Evolutionary conservation across 306 rosid species (phyloP).

Genomic region (Quillaja saponaria): DNA sequence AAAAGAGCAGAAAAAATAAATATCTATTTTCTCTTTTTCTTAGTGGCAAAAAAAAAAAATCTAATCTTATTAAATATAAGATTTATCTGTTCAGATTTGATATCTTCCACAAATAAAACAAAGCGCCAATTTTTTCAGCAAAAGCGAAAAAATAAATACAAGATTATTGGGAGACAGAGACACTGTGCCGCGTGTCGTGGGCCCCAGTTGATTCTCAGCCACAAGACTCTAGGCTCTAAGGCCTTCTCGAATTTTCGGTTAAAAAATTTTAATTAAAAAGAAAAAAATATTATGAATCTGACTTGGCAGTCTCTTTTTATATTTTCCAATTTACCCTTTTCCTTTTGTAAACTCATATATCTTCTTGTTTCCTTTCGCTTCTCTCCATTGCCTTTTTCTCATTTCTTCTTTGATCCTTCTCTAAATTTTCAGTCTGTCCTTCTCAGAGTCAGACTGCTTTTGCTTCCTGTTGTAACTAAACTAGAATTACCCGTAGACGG

Average conservation of each 20-base stretch:
- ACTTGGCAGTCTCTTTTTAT: conserved; percentile 52
- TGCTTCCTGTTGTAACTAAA: conserved; percentile 30
- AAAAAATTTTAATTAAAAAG: background rate
- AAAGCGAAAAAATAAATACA: background rate
- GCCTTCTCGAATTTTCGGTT: conserved; percentile 56
- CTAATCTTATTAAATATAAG: conserved; percentile 24
- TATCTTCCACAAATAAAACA: conserved; percentile 42
- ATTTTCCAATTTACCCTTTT: background rate
- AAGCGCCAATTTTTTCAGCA: too few relatives aligned
- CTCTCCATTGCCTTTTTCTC: background rate
- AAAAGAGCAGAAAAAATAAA: conserved; percentile 35
- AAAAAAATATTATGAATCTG: conserved; percentile 23
- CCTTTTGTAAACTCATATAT: background rate
- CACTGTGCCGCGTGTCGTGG: conserved; percentile 55
- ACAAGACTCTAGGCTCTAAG: conserved; percentile 52
- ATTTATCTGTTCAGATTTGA: conserved; percentile 36
- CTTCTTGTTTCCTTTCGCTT: conserved; percentile 17
- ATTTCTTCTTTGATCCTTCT: conserved; percentile 15
- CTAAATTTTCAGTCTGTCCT: conserved; percentile 11
- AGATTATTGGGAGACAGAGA: conserved; percentile 10
- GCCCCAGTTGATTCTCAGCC: conserved; percentile 54
- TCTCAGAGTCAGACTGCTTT: conserved; percentile 18
- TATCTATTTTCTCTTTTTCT: conserved; percentile 27
- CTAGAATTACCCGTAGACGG: conserved; percentile 27
- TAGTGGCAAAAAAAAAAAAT: too few relatives aligned